A percentile compares a stretch with the other conserved stretches of the same genome.
phyloP scores from a whole-genome alignment of 495 filamentous ascomycete genomes.

The Viridothelium virens region DNA sequence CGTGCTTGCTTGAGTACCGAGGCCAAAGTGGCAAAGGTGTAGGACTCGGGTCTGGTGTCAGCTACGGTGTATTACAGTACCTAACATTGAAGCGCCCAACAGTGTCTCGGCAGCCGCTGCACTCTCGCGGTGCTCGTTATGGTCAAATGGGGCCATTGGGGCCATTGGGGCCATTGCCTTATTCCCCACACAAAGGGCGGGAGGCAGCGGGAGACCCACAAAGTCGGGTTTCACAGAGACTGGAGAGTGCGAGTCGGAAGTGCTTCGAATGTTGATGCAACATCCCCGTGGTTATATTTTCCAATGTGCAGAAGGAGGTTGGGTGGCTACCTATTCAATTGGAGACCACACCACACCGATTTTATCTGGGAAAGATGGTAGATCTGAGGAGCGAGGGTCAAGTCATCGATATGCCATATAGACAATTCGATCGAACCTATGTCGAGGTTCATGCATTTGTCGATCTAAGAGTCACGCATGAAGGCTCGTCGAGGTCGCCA shows the following conservation, averaged over 20 bases:
- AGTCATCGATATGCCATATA: too few relatives aligned
- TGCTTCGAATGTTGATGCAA: too few relatives aligned
- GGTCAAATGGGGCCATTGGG: neutral
- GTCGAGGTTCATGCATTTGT: neutral
- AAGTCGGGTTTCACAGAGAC: neutral
- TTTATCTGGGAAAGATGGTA: neutral
- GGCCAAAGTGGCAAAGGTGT: neutral
- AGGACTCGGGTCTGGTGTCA: neutral
- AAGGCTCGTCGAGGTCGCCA: neutral
- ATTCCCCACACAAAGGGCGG: neutral
- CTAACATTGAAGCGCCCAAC: neutral
- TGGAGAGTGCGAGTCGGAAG: too few relatives aligned
- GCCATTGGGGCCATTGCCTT: neutral
- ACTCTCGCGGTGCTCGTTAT: neutral
- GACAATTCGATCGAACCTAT: neutral
- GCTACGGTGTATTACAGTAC: too few relatives aligned
- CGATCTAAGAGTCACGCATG: neutral
- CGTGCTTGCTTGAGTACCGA: neutral
- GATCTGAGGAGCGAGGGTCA: too few relatives aligned
- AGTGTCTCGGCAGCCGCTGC: neutral
- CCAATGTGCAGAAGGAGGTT: too few relatives aligned
- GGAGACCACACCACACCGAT: neutral
- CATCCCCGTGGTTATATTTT: too few relatives aligned
- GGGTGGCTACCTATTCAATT: too few relatives aligned
- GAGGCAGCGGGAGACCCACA: neutral